These are phyloP conservation scores for Balakata baccata DNA, from an alignment of 345 rosid genomes.

Conservation along the genomic window DNA sequence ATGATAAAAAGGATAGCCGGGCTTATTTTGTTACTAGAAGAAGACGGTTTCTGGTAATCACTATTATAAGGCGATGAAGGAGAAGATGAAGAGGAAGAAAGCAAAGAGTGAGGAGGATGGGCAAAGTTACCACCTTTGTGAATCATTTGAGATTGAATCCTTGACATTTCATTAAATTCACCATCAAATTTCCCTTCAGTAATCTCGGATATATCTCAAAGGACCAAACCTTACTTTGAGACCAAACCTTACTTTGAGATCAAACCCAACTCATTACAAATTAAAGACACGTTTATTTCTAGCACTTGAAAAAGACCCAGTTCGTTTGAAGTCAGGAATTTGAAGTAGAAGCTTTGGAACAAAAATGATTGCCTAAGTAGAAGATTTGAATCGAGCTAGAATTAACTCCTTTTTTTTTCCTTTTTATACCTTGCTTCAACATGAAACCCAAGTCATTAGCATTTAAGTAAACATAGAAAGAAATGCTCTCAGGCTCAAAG, in stretches of 20 bases:
- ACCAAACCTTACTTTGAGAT: slow-evolving; percentile 14
- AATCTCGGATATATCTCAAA: slow-evolving; percentile 10
- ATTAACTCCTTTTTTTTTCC: background rate
- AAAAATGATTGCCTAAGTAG: slow-evolving; percentile 34
- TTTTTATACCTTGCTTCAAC: slow-evolving; percentile 8
- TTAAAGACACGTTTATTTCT: slow-evolving; percentile 24
- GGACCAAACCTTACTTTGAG: too few species aligned
- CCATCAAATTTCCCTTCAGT: slow-evolving; percentile 19
- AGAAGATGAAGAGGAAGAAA: slow-evolving; percentile 35
- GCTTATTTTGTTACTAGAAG: slow-evolving; percentile 49
- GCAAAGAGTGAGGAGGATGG: slow-evolving; percentile 23
- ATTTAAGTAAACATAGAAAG: slow-evolving; percentile 15
- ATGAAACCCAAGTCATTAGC: slow-evolving; percentile 5
- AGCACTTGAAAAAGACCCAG: slow-evolving; percentile 31
- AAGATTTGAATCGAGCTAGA: slow-evolving; percentile 19
- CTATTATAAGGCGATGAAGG: slow-evolving; percentile 30
- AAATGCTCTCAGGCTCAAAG: slow-evolving; percentile 8
- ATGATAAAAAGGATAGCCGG: slow-evolving; percentile 61
- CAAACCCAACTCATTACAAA: slow-evolving; percentile 27
- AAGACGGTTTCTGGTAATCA: slow-evolving; percentile 36
- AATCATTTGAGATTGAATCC: slow-evolving; percentile 33
- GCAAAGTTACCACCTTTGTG: slow-evolving; percentile 27
- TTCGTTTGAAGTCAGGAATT: slow-evolving; percentile 17
- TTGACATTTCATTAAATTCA: slow-evolving; percentile 8
- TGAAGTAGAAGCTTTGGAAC: slow-evolving; percentile 14